Evolutionary conservation across 176 grass and related monocot genomes (phyloP), one percentile per base, ranked within the genome.

Genomic region (Poa annua): DNA sequence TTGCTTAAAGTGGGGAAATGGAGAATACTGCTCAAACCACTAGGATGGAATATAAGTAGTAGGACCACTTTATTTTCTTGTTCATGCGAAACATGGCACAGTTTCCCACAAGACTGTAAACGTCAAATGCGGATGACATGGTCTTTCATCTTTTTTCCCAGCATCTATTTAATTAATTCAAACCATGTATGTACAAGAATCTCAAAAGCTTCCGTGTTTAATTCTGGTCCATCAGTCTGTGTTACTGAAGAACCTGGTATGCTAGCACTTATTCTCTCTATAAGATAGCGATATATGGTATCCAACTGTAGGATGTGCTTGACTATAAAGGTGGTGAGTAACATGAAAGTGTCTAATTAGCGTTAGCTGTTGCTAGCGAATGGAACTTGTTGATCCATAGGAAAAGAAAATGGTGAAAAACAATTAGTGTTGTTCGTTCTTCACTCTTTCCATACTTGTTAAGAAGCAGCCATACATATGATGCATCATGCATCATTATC

Each of bases 1-100:
- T 11, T 51, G 33, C 21, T 20, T 63, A 20, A 62, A 61, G 66
- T 25, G 36, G 42, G n/a, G 36, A 56, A 21, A 32, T 29, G n/a
- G 17, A 39, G 29, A 4, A 34, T 74, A 62, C 52, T 67, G 32
- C 67, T 74, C 54, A 53, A 64, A 72, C 55, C 66, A 80, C 66
- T 80, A 41, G 22, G 16, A 33, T 74, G 25, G 84, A 86, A 86
- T 80, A 80, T 74, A 26, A 55, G 11, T 69, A 19, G 63, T 12
- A 34, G 17, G 38, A 12, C 74, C 52, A 33, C 12, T 21, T 42
- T 52, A 19, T 15, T 75, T 54, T 66, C 69, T 41, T 33, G 11
- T 26, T 53, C n/a, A 14, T 32, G 55, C 19, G 15, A 20, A 62
- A 73, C 25, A 11, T 45, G 15, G 25, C 66, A 26, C 16, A 7